Percentiles rank a stretch among this genome's conserved stretches.
Conservation (phyloP, 2,329 filamentous ascomycete species). For the Bipolaris sorokiniana region DNA sequence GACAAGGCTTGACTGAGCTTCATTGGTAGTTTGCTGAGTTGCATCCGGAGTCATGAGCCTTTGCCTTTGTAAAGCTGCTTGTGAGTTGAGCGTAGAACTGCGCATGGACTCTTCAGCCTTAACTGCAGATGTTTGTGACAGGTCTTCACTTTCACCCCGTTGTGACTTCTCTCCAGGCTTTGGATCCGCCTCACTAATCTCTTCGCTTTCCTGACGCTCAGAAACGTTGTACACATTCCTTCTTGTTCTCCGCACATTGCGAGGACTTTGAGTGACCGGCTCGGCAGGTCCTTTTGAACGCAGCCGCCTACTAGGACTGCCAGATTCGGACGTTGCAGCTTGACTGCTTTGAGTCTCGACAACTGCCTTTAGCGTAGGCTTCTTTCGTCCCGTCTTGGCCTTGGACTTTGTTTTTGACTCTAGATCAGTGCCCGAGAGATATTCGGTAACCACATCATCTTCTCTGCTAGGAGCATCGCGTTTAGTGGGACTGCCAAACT, state of each 20-base stretch:
- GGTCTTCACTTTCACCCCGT: constrained; percentile 16
- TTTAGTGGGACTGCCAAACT: constrained; percentile 21
- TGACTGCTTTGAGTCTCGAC: constrained; percentile 7
- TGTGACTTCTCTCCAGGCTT: constrained; percentile 8
- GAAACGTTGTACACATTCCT: constrained; percentile 17
- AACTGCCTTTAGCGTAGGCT: constrained; percentile 1
- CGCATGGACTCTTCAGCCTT: constrained; percentile 9
- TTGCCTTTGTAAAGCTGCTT: constrained; percentile 22
- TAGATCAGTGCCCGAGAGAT: constrained; percentile 13
- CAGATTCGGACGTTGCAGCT: constrained; percentile 7
- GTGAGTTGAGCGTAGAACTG: constrained; percentile 12
- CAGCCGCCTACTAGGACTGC: constrained; percentile 13
- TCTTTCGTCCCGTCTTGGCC: constrained; percentile 7
- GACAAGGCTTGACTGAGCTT: constrained; percentile 26
- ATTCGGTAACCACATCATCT: constrained; percentile 6
- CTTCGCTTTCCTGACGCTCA: constrained; percentile 1
- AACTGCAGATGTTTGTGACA: constrained; percentile 10
- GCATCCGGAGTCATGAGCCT: constrained; percentile 35
- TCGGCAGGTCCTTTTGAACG: constrained; percentile 13
- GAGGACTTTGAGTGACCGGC: constrained; percentile 16
- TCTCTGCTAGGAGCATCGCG: neutral
- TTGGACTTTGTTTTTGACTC: constrained; percentile 2
- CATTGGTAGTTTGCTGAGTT: constrained; percentile 34
- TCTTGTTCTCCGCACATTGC: constrained; percentile 21
- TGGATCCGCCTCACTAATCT: constrained; percentile 8